Evolutionary conservation across 2,329 filamentous ascomycete species (phyloP).

Genomic region (Fusarium solani-melongenae): DNA sequence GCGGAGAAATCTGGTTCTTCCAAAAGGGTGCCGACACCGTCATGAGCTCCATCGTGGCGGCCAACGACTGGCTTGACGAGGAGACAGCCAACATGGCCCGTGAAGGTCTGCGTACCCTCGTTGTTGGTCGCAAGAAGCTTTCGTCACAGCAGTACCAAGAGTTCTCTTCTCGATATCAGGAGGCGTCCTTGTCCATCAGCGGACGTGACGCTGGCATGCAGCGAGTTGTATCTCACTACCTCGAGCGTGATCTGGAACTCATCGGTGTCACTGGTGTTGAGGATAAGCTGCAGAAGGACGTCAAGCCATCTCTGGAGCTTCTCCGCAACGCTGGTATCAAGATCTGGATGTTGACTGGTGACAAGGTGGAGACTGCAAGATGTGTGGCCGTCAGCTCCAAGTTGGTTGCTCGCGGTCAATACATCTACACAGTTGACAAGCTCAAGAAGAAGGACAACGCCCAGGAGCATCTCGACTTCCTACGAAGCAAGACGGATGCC

Average conservation of each 20-base stretch:
- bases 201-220: conserved; percentile 86
- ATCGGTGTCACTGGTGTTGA: conserved; percentile 98
- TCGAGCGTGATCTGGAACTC: conserved; percentile 90
- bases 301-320: conserved; percentile 94
- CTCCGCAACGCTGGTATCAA: conserved; percentile 97
- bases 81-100: conserved; percentile 99
- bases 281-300: conserved; percentile 94
- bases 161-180: conserved; percentile 79
- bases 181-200: conserved; percentile 83
- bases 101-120: conserved; percentile 92
- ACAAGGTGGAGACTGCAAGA: conserved; percentile 97
- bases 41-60: conserved; percentile 93
- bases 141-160: conserved; percentile 82
- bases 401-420: conserved; percentile 91
- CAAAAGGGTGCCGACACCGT: conserved; percentile 99
- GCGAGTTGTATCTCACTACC: conserved; percentile 79
- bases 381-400: conserved; percentile 97
- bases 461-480: conserved; percentile 87
- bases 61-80: conserved; percentile 98
- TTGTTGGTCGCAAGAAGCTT: conserved; percentile 91
- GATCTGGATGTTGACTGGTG: conserved; percentile 99
- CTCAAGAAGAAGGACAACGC: conserved; percentile 85
- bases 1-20: conserved; percentile 95
- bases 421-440: conserved; percentile 92
- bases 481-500: conserved; percentile 86